Evolutionary conservation across 495 filamentous ascomycete species (phyloP).

Genomic region (Pseudevernia furfuracea): DNA sequence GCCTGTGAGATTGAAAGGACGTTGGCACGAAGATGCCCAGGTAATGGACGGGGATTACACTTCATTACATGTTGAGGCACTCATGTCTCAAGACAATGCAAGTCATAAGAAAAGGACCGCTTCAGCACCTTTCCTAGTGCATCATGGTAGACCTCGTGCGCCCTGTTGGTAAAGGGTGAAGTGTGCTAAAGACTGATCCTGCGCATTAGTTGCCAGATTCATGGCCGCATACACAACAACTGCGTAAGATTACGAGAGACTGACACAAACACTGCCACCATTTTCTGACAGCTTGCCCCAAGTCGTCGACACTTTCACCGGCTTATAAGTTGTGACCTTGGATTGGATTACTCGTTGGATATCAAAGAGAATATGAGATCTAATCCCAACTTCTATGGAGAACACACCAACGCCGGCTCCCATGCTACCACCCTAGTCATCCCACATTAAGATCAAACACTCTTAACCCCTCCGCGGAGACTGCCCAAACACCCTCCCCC

Average conservation of each 20-base stretch:
- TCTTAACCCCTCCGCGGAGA: conserved; percentile 13
- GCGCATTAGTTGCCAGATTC: neutral
- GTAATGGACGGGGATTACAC: too few relatives aligned
- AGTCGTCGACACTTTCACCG: neutral
- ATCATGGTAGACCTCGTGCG: too few relatives aligned
- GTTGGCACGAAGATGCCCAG: neutral
- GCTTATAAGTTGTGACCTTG: neutral
- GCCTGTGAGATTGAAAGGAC: neutral
- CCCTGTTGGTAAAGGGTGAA: too few relatives aligned
- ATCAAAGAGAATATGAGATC: neutral
- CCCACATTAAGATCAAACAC: neutral
- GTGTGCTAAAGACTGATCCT: neutral
- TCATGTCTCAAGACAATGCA: neutral
- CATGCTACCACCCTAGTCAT: neutral
- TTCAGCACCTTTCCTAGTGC: too few relatives aligned
- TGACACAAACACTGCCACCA: neutral
- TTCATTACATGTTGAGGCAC: neutral
- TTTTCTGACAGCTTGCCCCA: neutral
- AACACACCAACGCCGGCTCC: neutral
- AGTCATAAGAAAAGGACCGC: neutral
- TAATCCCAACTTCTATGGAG: neutral
- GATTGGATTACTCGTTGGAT: neutral
- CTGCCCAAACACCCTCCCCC: conserved; percentile 29
- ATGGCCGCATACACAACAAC: neutral
- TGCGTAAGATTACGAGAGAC: neutral